Conservation (phyloP, 2,329 filamentous ascomycete species). For the Fusarium gaditjirri region DNA sequence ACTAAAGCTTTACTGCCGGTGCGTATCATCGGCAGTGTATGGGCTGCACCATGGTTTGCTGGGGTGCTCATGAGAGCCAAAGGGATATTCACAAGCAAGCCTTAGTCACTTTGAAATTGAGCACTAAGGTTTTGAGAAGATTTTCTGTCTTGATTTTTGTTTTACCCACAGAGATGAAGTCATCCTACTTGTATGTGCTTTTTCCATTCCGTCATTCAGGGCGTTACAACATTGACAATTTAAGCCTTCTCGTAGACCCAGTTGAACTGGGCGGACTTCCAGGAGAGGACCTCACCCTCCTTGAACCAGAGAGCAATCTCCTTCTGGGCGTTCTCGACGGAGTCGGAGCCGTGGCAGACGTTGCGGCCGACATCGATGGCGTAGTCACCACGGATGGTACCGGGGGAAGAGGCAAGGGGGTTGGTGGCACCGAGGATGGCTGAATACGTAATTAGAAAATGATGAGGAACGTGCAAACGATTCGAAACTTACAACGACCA, state of each 20-base stretch:
- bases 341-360: constrained; percentile 99
- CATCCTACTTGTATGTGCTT: constrained; percentile 39
- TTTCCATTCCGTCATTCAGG: constrained; percentile 39
- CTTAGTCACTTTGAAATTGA: constrained; percentile 29
- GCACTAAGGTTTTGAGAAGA: constrained; percentile 31
- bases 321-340: constrained; percentile 99
- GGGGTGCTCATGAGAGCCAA: constrained; percentile 64
- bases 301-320: constrained; percentile 99
- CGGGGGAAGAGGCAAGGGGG: constrained; percentile 91
- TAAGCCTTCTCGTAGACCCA: constrained; percentile 97
- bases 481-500: constrained; percentile 76
- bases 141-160: constrained; percentile 40
- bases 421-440: constrained; percentile 98
- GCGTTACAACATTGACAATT: constrained; percentile 42
- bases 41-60: constrained; percentile 94
- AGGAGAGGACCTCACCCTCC: constrained; percentile 83
- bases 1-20: constrained; percentile 86
- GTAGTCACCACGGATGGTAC: constrained; percentile 97
- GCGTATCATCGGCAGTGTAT: constrained; percentile 81
- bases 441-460: constrained; percentile 48
- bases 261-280: constrained; percentile 85
- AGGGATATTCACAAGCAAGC: constrained; percentile 45
- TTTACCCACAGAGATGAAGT: constrained; percentile 39
- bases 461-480: neutral
- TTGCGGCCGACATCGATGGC: constrained; percentile 89